Base-by-base conservation (phyloP, 1,284 basidiomycete genomes). In the Trametes pubescens region DNA sequence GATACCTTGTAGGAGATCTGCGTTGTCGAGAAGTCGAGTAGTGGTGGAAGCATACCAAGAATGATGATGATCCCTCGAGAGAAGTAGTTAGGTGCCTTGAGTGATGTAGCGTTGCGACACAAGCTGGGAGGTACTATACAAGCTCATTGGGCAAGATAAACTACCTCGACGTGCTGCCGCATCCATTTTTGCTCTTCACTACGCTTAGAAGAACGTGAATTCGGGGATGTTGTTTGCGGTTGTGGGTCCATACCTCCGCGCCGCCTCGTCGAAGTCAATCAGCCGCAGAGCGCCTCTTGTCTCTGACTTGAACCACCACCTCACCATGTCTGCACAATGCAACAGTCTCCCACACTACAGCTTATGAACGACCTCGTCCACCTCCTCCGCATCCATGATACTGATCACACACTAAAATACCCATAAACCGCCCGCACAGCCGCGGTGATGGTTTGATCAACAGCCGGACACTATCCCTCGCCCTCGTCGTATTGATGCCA, bases 221-320 rank as follows among this genome's bases (percentile, higher is more conserved):
- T 7, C 13, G 43, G 24, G 9, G 7, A 14, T 1, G 26, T 9
- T 60, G 61, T 66, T 66, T 66, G 49, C 43, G 21, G 32, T 60
- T 66, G 58, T 65, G 65, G 64, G 64, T 65, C 64, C 64, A 61
- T 26, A 7, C 3, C 16, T 43, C 16, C 18, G 40, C 40, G 40
- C 18, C 18, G 24, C 22, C n/a, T n/a, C n/a, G n/a, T n/a, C n/a
- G n/a, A n/a, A n/a, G n/a, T 22, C 37, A 18, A 22, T 26, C 34
- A 21, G n/a, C 16, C n/a, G 32, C 29, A 32, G 35, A 37, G 52
- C 52, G 52, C 21, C 52, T 54, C 40, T 54, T 24, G 37, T 43
- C 22, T 29, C 29, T 34, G 2, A 32, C 29, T n/a, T 9, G 35
- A 8, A 51, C 26, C 44, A 51, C 29, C 29, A 51, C 49, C 49